Evolutionary conservation across 2,329 filamentous ascomycete genomes (phyloP), one percentile per base, ranked within the genome.

Genomic region (Acrodontium crateriforme): DNA sequence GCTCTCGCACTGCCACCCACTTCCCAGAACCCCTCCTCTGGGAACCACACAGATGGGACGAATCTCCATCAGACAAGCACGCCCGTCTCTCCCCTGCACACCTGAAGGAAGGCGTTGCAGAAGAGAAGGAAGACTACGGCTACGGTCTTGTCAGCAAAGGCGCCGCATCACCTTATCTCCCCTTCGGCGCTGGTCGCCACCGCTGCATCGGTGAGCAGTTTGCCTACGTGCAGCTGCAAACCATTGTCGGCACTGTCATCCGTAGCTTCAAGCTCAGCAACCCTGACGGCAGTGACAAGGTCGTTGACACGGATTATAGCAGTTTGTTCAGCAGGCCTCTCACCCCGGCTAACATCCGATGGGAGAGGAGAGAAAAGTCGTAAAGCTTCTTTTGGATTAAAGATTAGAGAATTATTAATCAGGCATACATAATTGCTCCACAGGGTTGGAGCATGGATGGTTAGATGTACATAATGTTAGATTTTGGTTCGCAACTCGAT

Each of bases 191-290:
- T 16, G 87, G 87, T 22, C 69, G 87, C 42, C 87, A 95, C 59
- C 69, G 87, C 41, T 95, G 87, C 59, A 94, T 95, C 49, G 87
- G 87, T 40, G 87, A 95, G 65, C 83, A 93, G 49, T 95, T 94
- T 54, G 87, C 87, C 42, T 92, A 91, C 52, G 67, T 91, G 32
- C 87, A 95, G 60, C 65, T 95, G 37, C 78, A 85, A 52, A 84
- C 82, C 24, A 91, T 95, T 41, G 63, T 77, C 9, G 82, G 76
- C 27, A 74, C 74, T 33, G 60, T 85, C 40, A 78, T 92, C 21
- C 69, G 83, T 27, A 53, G 73, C 29, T 81, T 93, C 62, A 87
- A 82, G 61, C 71, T 93, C 53, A 65, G 67, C 48, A 91, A 83
- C 44, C 54, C 74, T 2, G 73, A 79, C 43, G 78, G 79, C n/a